Base-by-base conservation (phyloP, 345 rosid genomes). In the Eucalyptus marginata region DNA sequence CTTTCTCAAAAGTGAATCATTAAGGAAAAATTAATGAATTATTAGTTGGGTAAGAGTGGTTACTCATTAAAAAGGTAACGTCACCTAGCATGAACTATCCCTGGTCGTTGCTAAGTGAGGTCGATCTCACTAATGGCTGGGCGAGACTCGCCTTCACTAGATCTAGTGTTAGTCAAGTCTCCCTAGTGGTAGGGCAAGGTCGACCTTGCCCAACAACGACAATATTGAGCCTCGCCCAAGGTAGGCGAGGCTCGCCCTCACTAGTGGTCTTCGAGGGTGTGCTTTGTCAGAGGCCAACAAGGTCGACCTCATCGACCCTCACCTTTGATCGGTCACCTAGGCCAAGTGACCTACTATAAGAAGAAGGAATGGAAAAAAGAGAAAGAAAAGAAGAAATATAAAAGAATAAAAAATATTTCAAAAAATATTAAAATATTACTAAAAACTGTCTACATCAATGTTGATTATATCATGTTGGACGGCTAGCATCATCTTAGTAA, bases 401-500 rank as follows among this genome's bases (percentile, higher is more conserved):
- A 52, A 56, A 56, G 1, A 56, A 56, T 56, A 22, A 56, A 1
- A 9, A 22, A 22, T 4, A 22, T 52, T 52, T 20, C 4, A 1
- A 56, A 10, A 24, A 56, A 56, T 52, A 52, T 52, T 20, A 56
- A 56, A 56, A 22, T 56, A 56, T 56, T 56, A 56, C 3, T 25
- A 56, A 56, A 24, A 56, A 56, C 1, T 4, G 0, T 56, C 1
- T 8, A 9, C 29, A 56, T 56, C 5, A 56, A 22, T 22, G 29
- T 22, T 10, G 13, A 22, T 56, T 56, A 5, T 24, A 0, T 0
- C 3, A 56, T 0, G 3, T 56, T 56, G 3, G 62, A 56, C 1
- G 13, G 5, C 3, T 5, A 4, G 3, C 2, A 2, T 24, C 0
- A 5, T 4, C 13, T 52, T 52, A 56, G 29, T 56, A 24, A 56